Conservation (phyloP, 306 rosid genomes). For the Lithocarpus polystachyus region DNA sequence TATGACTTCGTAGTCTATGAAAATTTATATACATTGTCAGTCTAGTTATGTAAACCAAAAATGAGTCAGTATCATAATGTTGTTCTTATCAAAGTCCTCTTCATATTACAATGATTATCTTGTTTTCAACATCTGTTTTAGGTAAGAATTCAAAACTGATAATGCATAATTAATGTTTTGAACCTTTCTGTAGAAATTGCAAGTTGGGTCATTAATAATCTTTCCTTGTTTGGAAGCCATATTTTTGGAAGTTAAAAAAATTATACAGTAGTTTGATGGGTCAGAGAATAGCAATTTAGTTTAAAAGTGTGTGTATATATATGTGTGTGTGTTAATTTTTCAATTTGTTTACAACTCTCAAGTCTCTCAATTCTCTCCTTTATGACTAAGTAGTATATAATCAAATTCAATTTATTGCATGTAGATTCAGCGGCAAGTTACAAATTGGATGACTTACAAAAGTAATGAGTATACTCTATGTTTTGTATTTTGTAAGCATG, state of each 20-base stretch:
- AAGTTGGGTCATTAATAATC: neutral
- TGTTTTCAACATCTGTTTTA: neutral
- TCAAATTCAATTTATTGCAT: neutral
- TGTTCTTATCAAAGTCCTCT: neutral
- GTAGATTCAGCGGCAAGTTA: neutral
- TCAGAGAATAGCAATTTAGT: too few relatives aligned
- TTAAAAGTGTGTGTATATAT: too few relatives aligned
- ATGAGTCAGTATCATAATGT: conserved; percentile 1
- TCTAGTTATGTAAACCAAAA: neutral
- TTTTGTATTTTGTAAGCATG: too few relatives aligned
- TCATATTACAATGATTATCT: neutral
- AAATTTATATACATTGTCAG: neutral
- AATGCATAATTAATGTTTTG: neutral
- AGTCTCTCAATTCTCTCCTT: neutral
- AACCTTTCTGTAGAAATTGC: neutral
- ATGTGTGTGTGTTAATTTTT: neutral
- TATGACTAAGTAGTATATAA: neutral
- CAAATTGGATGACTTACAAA: neutral
- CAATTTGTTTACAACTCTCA: neutral
- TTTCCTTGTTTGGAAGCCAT: neutral
- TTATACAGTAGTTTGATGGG: too few relatives aligned
- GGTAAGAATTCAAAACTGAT: neutral
- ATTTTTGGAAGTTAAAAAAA: neutral
- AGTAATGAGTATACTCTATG: too few relatives aligned
- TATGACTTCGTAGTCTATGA: neutral